These are phyloP conservation scores for Spiromastix sp. DNA, from an alignment of 2,329 filamentous ascomycete species.

Conservation along the genomic window DNA sequence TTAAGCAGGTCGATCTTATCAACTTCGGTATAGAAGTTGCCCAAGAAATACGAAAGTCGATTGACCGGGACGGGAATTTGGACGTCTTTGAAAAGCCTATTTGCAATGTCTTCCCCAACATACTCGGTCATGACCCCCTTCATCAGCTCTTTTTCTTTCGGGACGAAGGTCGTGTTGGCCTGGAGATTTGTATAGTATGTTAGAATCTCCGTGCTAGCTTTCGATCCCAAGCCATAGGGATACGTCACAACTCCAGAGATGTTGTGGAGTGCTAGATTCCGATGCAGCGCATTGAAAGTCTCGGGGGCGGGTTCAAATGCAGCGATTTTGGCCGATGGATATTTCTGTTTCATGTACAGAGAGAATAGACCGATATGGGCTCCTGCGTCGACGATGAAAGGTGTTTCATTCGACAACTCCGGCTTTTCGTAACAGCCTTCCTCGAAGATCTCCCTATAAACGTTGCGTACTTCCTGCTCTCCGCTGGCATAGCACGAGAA, in stretches of 20 bases:
- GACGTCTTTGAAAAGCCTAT: neutral
- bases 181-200: constrained; percentile 1
- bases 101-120: neutral
- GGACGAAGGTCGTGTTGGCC: constrained; percentile 2
- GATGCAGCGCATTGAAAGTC: constrained; percentile 10
- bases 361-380: constrained; percentile 20
- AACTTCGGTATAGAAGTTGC: constrained; percentile 5
- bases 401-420: neutral
- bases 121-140: neutral
- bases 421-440: neutral
- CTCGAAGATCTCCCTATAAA: constrained; percentile 2
- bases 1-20: constrained; percentile 18
- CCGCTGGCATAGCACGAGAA: constrained; percentile 2
- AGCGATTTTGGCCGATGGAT: constrained; percentile 15
- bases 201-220: neutral
- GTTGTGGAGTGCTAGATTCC: constrained; percentile 13
- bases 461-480: neutral
- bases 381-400: constrained; percentile 14
- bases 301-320: constrained; percentile 19
- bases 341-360: constrained; percentile 17
- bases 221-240: neutral
- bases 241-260: constrained; percentile 3
- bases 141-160: constrained; percentile 2
- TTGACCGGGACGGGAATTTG: constrained; percentile 10
- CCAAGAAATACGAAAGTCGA: constrained; percentile 14